A percentile compares a stretch with the other conserved stretches of the same genome.
Evolutionary conservation across 768 basidiomycete genomes (phyloP).

Genomic region (Macrolepiota dolichaula): DNA sequence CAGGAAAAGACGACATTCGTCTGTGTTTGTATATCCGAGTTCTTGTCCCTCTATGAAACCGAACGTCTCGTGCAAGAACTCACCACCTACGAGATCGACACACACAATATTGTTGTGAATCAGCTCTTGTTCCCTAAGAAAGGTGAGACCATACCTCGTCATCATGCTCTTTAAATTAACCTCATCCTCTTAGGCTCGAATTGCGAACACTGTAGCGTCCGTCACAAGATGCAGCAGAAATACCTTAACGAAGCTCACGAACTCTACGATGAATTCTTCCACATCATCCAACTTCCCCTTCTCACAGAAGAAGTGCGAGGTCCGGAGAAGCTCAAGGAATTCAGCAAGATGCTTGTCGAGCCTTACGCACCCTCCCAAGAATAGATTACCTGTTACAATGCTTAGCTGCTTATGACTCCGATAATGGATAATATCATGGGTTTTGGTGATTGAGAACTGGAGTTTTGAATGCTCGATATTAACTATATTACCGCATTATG

Average conservation of each 20-base stretch:
- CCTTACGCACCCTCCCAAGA: constrained; percentile 66
- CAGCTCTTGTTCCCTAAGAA: constrained; percentile 93
- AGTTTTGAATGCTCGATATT: not conserved
- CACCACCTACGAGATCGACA: constrained; percentile 93
- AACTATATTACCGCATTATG: constrained; percentile 1
- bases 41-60: constrained; percentile 97
- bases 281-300: constrained; percentile 89
- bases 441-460: not conserved
- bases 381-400: constrained; percentile 1
- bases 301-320: constrained; percentile 97
- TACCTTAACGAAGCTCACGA: constrained; percentile 96
- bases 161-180: not conserved
- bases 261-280: constrained; percentile 97
- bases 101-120: constrained; percentile 98
- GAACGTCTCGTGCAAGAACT: constrained; percentile 97
- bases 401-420: not conserved
- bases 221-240: constrained; percentile 98
- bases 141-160: constrained; percentile 43
- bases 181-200: constrained; percentile 59
- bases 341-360: constrained; percentile 87
- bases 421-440: not conserved
- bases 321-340: constrained; percentile 88
- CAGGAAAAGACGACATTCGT: constrained; percentile 99
- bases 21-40: constrained; percentile 98
- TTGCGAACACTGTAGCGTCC: constrained; percentile 93